Evolutionary conservation across 2,329 filamentous ascomycete species (phyloP).

Genomic region (Venturia asperata): DNA sequence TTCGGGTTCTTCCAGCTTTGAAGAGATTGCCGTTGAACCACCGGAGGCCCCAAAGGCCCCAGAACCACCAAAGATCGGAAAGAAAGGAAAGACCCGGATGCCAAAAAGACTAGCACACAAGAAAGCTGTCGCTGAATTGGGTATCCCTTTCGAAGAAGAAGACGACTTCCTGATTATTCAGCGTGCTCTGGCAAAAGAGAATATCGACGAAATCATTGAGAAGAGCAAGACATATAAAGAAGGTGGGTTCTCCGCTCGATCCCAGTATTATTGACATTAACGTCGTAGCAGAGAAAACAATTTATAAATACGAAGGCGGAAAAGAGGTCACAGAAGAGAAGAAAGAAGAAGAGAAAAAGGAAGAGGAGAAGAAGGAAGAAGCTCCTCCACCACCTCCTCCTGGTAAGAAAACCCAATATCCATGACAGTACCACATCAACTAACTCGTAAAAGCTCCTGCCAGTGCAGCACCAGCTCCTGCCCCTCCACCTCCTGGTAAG

Average conservation of each 20-base stretch:
- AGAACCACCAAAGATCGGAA: constrained; percentile 32
- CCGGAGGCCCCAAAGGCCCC: constrained; percentile 22
- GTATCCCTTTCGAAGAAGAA: constrained; percentile 81
- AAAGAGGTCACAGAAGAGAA: constrained; percentile 20
- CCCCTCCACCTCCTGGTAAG: constrained; percentile 13
- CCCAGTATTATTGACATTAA: constrained; percentile 33
- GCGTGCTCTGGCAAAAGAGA: constrained; percentile 77
- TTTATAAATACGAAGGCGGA: constrained; percentile 36
- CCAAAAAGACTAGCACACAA: constrained; percentile 73
- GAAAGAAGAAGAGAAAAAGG: constrained; percentile 30
- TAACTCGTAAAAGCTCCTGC: neutral
- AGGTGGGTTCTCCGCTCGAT: neutral
- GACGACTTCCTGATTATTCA: constrained; percentile 71
- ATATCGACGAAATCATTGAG: constrained; percentile 84
- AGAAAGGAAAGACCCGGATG: constrained; percentile 82
- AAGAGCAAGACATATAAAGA: constrained; percentile 64
- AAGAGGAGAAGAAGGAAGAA: constrained; percentile 9
- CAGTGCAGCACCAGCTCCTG: neutral
- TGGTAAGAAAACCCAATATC: neutral
- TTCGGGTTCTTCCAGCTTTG: constrained; percentile 37
- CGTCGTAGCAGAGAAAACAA: constrained; percentile 26
- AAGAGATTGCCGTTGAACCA: constrained; percentile 24
- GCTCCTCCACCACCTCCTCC: neutral
- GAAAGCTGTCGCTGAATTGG: constrained; percentile 72
- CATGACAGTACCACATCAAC: neutral